Conservation (phyloP, 2,329 filamentous ascomycete species). For the Trichophyton schoenleinii region DNA sequence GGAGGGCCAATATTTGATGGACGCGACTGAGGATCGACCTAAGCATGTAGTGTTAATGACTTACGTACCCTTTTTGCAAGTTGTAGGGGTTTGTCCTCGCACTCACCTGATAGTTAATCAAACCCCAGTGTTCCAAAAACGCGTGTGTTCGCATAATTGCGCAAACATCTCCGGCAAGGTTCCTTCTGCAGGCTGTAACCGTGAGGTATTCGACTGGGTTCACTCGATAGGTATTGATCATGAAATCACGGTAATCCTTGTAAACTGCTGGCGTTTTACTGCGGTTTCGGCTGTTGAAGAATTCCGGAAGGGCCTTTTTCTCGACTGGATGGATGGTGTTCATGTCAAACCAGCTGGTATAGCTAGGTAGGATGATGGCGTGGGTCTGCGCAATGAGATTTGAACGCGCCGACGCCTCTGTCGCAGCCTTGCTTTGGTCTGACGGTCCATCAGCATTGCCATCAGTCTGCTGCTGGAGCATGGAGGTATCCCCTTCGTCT, state of each 20-base stretch:
- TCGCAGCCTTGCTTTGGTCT: constrained; percentile 62
- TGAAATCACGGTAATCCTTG: constrained; percentile 98
- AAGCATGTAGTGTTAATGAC: constrained; percentile 18
- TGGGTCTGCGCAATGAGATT: constrained; percentile 90
- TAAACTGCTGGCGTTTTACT: constrained; percentile 97
- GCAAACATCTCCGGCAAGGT: constrained; percentile 92
- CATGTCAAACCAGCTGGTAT: constrained; percentile 99
- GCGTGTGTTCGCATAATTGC: constrained; percentile 98
- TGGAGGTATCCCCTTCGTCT: constrained; percentile 31
- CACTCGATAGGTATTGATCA: constrained; percentile 97
- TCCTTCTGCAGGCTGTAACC: constrained; percentile 87
- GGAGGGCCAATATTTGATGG: constrained; percentile 92
- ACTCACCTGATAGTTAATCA: constrained; percentile 96
- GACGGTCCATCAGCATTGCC: constrained; percentile 42
- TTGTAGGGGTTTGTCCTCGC: not conserved
- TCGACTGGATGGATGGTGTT: constrained; percentile 80
- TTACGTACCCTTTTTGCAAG: not conserved
- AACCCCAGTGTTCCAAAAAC: constrained; percentile 94
- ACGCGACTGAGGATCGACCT: constrained; percentile 93
- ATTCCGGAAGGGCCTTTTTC: constrained; percentile 88
- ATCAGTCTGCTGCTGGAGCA: constrained; percentile 28
- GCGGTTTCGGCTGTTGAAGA: constrained; percentile 95
- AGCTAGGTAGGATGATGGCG: constrained; percentile 90
- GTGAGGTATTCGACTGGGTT: constrained; percentile 95
- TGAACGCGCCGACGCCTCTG: constrained; percentile 77